These are phyloP conservation scores for Trypanosoma scelopori DNA, from an alignment of 208 protist species.

Conservation along the genomic window DNA sequence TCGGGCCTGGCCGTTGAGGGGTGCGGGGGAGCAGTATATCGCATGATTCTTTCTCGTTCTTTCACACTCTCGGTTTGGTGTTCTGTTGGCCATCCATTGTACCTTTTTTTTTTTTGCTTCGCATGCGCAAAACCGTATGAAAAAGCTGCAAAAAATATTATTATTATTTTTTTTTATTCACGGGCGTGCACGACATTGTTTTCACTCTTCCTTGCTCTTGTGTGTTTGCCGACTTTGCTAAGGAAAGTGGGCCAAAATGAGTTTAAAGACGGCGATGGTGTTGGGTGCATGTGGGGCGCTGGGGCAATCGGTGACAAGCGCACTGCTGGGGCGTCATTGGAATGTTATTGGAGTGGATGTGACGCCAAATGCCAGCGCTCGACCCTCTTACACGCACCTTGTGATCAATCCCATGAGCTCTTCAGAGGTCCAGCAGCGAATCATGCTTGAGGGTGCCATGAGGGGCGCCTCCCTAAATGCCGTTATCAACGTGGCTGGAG, in stretches of 20 bases:
- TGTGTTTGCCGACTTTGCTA: too few species aligned
- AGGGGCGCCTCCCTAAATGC: conserved; percentile 40
- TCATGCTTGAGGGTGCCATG: conserved; percentile 25
- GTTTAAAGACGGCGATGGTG: conserved; percentile 36
- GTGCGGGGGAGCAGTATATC: too few species aligned
- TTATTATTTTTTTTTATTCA: too few species aligned
- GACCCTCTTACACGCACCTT: conserved; percentile 15
- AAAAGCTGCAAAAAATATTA: too few species aligned
- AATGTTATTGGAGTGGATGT: conserved; percentile 47
- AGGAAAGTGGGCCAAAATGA: conserved; percentile 13
- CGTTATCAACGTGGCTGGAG: conserved; percentile 83
- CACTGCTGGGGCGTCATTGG: conserved; percentile 32
- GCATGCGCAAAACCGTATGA: too few species aligned
- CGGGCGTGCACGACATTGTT: too few species aligned
- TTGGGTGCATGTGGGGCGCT: conserved; percentile 61
- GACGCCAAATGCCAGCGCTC: conserved; percentile 14
- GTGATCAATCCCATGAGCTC: conserved; percentile 3
- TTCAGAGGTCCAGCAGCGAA: conserved; percentile 33
- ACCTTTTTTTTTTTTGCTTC: too few species aligned
- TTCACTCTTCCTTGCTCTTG: too few species aligned
- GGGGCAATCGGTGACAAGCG: conserved; percentile 34
- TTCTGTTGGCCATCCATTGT: too few species aligned
- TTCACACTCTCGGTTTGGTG: too few species aligned
- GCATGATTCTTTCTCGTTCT: too few species aligned
- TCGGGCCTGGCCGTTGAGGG: too few species aligned